Evolutionary conservation across 345 rosid genomes (phyloP).

Genomic region (Lumnitzera littorea): DNA sequence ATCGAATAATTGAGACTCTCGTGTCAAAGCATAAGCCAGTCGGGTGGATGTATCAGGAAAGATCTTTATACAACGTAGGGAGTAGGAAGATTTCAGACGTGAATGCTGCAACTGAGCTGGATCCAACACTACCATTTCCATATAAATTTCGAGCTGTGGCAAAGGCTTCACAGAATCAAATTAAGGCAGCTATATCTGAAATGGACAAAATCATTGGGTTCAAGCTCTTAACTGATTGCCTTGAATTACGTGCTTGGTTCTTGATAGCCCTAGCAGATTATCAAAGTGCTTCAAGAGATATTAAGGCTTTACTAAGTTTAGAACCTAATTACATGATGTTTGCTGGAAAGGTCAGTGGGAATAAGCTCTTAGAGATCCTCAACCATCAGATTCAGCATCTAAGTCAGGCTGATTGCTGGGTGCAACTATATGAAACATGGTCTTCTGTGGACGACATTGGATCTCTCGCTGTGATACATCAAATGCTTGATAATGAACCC

Average conservation of each 20-base stretch:
- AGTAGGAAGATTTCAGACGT: conserved; percentile 53
- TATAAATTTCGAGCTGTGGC: conserved; percentile 73
- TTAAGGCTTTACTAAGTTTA: conserved; percentile 58
- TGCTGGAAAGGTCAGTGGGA: conserved; percentile 45
- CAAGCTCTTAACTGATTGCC: conserved; percentile 66
- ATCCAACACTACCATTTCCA: conserved; percentile 72
- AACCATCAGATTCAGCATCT: conserved; percentile 29
- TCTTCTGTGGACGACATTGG: conserved; percentile 92
- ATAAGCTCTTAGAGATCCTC: conserved; percentile 52
- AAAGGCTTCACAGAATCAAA: conserved; percentile 49
- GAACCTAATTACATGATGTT: conserved; percentile 65
- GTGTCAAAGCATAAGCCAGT: conserved; percentile 49
- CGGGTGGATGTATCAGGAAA: conserved; percentile 99
- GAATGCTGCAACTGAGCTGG: conserved; percentile 68
- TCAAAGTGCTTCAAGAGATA: conserved; percentile 63
- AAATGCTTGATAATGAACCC: conserved; percentile 78
- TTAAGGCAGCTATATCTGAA: conserved; percentile 60
- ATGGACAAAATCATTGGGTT: conserved; percentile 56
- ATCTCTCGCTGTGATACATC: conserved; percentile 77
- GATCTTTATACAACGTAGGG: conserved; percentile 59
- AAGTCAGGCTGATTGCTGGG: conserved; percentile 81
- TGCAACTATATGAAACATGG: conserved; percentile 84
- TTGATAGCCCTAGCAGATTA: conserved; percentile 63
- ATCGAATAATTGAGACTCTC: conserved; percentile 51
- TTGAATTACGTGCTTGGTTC: conserved; percentile 85